A percentile compares a stretch with the other conserved stretches of the same genome.
These are phyloP conservation scores for Calocera cornea DNA, from an alignment of 768 basidiomycete species.

Conservation along the genomic window DNA sequence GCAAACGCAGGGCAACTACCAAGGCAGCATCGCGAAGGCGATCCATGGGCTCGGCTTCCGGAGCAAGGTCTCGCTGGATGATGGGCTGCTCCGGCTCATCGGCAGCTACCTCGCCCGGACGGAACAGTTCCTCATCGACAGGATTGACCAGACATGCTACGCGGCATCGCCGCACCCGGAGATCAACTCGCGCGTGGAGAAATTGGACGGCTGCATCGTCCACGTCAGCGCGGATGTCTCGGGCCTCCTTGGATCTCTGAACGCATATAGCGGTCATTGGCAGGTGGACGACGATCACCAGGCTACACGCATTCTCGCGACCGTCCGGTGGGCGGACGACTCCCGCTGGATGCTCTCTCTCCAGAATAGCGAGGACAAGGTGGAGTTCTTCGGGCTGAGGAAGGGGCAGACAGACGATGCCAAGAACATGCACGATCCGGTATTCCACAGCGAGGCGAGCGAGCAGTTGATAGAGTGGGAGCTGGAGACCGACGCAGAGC, in stretches of 20 bases:
- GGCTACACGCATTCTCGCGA: neutral
- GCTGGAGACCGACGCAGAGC: constrained; percentile 16
- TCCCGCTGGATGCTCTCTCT: neutral
- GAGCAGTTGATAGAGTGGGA: constrained; percentile 20
- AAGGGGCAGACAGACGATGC: neutral
- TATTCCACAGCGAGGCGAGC: neutral
- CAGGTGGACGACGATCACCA: neutral
- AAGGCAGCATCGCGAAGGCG: constrained; percentile 5
- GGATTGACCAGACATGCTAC: neutral
- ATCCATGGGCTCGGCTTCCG: constrained; percentile 16
- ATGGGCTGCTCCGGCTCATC: constrained; percentile 18
- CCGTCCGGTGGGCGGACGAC: neutral
- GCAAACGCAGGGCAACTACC: neutral
- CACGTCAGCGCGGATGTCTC: constrained; percentile 21
- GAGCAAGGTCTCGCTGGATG: constrained; percentile 16
- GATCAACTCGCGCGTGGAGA: constrained; percentile 12
- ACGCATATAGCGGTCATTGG: neutral
- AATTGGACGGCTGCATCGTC: constrained; percentile 21
- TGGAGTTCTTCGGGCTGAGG: neutral
- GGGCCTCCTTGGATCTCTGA: constrained; percentile 13
- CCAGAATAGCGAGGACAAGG: neutral
- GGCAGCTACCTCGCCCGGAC: neutral
- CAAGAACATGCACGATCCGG: neutral
- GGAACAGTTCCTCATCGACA: neutral
- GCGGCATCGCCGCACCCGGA: neutral